phyloP scores from a whole-genome alignment of 2,329 filamentous ascomycete genomes.

The Talaromyces sp. region DNA sequence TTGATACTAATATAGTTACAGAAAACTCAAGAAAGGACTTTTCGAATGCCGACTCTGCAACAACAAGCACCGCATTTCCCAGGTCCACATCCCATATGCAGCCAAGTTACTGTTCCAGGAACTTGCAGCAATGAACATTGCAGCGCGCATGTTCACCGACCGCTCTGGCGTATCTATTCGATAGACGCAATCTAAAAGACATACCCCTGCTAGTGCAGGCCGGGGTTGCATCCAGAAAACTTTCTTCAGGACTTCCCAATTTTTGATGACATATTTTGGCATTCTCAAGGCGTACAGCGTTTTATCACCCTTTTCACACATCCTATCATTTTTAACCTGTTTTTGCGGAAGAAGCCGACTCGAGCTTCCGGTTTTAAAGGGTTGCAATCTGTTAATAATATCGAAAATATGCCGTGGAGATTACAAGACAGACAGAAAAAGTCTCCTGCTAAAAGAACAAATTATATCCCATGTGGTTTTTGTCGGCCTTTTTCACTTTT shows the following conservation, averaged over 20 bases:
- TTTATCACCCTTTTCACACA: neutral
- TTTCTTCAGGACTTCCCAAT: slow-evolving; percentile 5
- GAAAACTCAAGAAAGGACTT: slow-evolving; percentile 88
- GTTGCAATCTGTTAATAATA: slow-evolving; percentile 13
- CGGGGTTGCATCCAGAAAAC: slow-evolving; percentile 9
- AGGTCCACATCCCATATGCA: slow-evolving; percentile 96
- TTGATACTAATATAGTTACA: slow-evolving; percentile 38
- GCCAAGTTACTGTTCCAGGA: slow-evolving; percentile 99
- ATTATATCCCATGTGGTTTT: slow-evolving; percentile 5
- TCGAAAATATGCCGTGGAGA: slow-evolving; percentile 1
- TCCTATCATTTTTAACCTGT: slow-evolving; percentile 1
- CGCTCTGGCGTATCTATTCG: slow-evolving; percentile 44
- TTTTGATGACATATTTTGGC: slow-evolving; percentile 16
- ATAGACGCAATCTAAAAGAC: slow-evolving; percentile 22
- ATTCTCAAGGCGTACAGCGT: slow-evolving; percentile 19
- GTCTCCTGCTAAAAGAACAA: slow-evolving; percentile 3
- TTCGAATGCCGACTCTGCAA: slow-evolving; percentile 97
- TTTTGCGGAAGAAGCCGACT: neutral
- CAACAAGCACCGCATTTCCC: slow-evolving; percentile 98
- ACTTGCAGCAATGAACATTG: slow-evolving; percentile 96
- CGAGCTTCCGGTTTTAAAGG: neutral
- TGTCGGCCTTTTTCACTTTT: neutral
- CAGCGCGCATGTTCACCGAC: slow-evolving; percentile 92
- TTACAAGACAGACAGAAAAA: neutral
- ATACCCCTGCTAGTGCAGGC: neutral